A percentile compares a stretch with the other conserved stretches of the same genome.
Conservation (phyloP, 2,329 filamentous ascomycete species). For the Monilinia fructicola region DNA sequence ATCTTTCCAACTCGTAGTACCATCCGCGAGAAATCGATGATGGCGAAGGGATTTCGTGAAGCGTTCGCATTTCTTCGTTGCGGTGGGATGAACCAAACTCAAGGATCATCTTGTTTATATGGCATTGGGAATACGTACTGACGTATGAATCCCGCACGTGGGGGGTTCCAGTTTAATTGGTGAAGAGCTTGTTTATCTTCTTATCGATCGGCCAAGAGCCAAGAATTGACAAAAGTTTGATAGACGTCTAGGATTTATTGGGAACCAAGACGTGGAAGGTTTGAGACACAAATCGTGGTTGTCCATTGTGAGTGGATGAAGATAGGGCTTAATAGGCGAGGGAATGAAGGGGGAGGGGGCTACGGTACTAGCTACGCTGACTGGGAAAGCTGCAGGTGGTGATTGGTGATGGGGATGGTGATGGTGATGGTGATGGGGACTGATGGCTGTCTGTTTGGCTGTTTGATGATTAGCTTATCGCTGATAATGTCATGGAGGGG, state of each 20-base stretch:
- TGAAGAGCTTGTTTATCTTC: conserved; percentile 17
- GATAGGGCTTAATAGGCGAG: conserved; percentile 20
- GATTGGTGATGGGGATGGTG: not conserved
- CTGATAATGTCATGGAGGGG: not conserved
- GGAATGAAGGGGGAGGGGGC: not conserved
- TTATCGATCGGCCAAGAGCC: conserved; percentile 22
- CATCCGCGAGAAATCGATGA: not conserved
- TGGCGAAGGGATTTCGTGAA: not conserved
- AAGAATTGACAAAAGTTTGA: not conserved
- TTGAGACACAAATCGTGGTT: not conserved
- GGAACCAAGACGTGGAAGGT: not conserved
- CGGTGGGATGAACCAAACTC: not conserved
- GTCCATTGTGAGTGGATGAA: conserved; percentile 1
- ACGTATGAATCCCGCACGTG: conserved; percentile 21
- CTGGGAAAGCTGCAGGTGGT: not conserved
- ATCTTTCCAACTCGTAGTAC: not conserved
- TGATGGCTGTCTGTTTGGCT: not conserved
- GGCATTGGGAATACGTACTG: not conserved
- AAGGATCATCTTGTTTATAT: conserved; percentile 16
- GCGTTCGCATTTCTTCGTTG: not conserved
- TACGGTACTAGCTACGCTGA: too few species aligned
- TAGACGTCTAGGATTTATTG: not conserved
- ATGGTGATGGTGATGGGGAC: too few species aligned
- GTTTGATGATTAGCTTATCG: conserved; percentile 1
- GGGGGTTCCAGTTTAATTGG: conserved; percentile 3